phyloP scores from a whole-genome alignment of 2,329 filamentous ascomycete species.

The Dactylellina haptotyla region DNA sequence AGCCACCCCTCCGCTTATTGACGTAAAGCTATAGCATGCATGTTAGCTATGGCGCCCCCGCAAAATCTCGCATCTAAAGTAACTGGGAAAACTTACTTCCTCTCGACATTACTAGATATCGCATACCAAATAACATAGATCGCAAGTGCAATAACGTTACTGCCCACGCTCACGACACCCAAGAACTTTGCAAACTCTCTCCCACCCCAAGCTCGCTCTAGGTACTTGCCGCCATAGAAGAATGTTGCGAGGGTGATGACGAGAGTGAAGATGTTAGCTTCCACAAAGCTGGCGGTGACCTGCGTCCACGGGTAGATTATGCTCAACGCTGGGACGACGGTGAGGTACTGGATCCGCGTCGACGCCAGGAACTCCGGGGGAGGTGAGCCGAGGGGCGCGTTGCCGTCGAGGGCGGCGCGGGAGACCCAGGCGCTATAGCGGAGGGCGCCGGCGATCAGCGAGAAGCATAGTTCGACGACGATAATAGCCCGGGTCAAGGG shows the following conservation, averaged over 20 bases:
- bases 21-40: constrained; percentile 71
- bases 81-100: constrained; percentile 29
- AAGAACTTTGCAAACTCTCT: constrained; percentile 92
- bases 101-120: constrained; percentile 20
- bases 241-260: constrained; percentile 79
- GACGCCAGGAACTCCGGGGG: constrained; percentile 61
- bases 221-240: constrained; percentile 91
- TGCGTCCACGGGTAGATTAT: constrained; percentile 94
- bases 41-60: not conserved
- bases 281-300: constrained; percentile 83
- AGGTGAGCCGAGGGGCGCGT: constrained; percentile 57
- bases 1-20: constrained; percentile 87
- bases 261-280: constrained; percentile 91
- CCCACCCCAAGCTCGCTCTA: constrained; percentile 95
- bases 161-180: constrained; percentile 75
- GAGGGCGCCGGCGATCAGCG: constrained; percentile 81
- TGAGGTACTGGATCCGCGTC: constrained; percentile 82
- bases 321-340: constrained; percentile 83
- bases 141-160: constrained; percentile 65
- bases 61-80: not conserved
- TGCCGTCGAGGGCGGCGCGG: constrained; percentile 40
- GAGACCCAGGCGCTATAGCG: constrained; percentile 74
- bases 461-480: constrained; percentile 77
- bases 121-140: constrained; percentile 46
- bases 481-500: constrained; percentile 87